Conservation (phyloP, 352 stramenopile species). For the Phytopythium kandeliae region DNA sequence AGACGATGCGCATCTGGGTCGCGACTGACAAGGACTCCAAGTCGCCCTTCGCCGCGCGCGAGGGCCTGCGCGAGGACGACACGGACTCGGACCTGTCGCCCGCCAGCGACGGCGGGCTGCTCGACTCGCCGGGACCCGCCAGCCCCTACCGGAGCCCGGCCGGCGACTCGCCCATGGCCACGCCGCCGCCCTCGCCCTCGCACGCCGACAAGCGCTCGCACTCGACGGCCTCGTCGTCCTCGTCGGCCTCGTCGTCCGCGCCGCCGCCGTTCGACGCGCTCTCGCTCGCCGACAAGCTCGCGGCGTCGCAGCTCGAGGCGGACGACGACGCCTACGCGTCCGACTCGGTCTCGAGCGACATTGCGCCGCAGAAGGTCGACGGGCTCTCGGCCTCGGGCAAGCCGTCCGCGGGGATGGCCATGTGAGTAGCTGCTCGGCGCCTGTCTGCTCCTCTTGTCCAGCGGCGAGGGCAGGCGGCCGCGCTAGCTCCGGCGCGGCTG, state of each 20-base stretch:
- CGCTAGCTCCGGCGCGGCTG: not conserved
- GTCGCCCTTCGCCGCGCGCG: constrained; percentile 54
- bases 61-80: constrained; percentile 50
- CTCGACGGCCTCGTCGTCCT: constrained; percentile 35
- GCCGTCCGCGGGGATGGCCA: constrained; percentile 59
- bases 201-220: constrained; percentile 20
- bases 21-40: constrained; percentile 84
- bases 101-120: constrained; percentile 30
- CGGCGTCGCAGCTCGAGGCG: constrained; percentile 19
- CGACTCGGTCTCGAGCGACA: constrained; percentile 78
- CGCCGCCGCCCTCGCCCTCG: constrained; percentile 41
- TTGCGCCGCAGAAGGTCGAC: constrained; percentile 62
- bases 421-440: constrained; percentile 22
- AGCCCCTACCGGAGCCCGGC: constrained; percentile 36
- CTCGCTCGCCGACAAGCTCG: constrained; percentile 27
- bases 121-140: constrained; percentile 42
- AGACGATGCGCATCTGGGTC: constrained; percentile 86
- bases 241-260: constrained; percentile 38
- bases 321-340: constrained; percentile 62
- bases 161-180: constrained; percentile 15
- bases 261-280: constrained; percentile 41
- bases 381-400: constrained; percentile 42
- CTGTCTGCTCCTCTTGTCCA: not conserved
- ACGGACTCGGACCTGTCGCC: constrained; percentile 61
- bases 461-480: not conserved